Conservation (phyloP, 208 protist genomes). For the Trypanosoma congolense region DNA sequence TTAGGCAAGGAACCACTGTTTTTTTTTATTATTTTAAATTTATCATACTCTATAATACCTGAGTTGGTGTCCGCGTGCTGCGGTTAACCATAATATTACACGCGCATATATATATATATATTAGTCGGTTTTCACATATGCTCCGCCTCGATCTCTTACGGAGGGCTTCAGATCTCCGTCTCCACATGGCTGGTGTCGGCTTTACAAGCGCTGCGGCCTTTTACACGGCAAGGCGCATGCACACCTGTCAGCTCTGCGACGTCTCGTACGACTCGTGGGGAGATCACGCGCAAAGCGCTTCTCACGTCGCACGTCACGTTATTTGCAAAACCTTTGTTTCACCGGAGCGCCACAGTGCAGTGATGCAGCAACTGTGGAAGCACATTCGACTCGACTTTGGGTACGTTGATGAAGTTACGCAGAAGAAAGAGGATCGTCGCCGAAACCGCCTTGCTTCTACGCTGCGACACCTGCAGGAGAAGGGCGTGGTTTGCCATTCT, state of each 20-base stretch:
- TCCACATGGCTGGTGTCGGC: not conserved
- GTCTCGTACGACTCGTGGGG: constrained; percentile 32
- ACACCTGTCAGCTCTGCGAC: constrained; percentile 28
- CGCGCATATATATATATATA: too few species aligned
- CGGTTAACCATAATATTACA: too few species aligned
- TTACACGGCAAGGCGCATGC: not conserved
- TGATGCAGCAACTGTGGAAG: constrained; percentile 58
- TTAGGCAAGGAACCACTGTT: too few species aligned
- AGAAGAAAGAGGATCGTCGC: constrained; percentile 47
- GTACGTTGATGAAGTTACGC: constrained; percentile 54
- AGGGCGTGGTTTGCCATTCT: constrained; percentile 37
- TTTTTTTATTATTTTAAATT: too few species aligned
- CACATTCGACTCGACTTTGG: constrained; percentile 73
- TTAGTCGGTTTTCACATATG: too few species aligned
- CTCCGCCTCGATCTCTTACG: too few species aligned
- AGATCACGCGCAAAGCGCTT: constrained; percentile 24
- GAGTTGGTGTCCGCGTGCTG: too few species aligned
- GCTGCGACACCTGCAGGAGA: constrained; percentile 43
- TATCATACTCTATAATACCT: too few species aligned
- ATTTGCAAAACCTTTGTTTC: constrained; percentile 50
- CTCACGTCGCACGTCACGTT: constrained; percentile 50
- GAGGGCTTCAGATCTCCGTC: too few species aligned
- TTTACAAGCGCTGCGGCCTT: not conserved
- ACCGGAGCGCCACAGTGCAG: constrained; percentile 46
- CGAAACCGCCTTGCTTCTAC: constrained; percentile 52